These are phyloP conservation scores for Gossypium raimondii DNA, from an alignment of 345 rosid species.

Conservation along the genomic window DNA sequence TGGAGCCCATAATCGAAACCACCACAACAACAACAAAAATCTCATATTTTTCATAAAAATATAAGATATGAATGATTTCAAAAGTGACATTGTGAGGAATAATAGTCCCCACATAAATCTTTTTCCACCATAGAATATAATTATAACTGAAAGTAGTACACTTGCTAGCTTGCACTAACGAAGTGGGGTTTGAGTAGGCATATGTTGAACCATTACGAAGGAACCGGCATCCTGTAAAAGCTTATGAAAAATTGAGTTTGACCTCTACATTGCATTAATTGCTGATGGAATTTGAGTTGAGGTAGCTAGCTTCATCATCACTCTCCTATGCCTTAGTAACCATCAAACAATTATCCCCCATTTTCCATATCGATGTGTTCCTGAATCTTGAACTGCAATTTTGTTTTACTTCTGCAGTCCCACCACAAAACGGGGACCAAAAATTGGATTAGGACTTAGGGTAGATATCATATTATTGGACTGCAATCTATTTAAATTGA, in stretches of 20 bases:
- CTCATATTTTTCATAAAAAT: background rate
- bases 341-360: background rate
- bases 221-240: conserved; percentile 37
- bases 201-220: conserved; percentile 23
- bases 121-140: conserved; percentile 43
- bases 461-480: conserved; percentile 21
- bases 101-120: conserved; percentile 40
- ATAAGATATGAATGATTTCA: conserved; percentile 10
- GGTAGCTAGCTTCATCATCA: background rate
- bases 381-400: background rate
- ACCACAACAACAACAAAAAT: background rate
- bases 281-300: conserved; percentile 14
- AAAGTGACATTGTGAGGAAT: conserved; percentile 37
- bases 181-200: conserved; percentile 28
- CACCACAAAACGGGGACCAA: conserved; percentile 26
- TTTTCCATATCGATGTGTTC: background rate
- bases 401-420: conserved; percentile 11
- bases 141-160: conserved; percentile 20
- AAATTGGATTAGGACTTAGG: background rate
- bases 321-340: background rate
- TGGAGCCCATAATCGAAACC: background rate
- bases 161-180: conserved; percentile 28
- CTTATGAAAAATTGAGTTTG: conserved; percentile 30
- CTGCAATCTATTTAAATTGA: conserved; percentile 15
- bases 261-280: conserved; percentile 21